Conservation (phyloP, 306 rosid species). For the Notholithocarpus densiflorus region DNA sequence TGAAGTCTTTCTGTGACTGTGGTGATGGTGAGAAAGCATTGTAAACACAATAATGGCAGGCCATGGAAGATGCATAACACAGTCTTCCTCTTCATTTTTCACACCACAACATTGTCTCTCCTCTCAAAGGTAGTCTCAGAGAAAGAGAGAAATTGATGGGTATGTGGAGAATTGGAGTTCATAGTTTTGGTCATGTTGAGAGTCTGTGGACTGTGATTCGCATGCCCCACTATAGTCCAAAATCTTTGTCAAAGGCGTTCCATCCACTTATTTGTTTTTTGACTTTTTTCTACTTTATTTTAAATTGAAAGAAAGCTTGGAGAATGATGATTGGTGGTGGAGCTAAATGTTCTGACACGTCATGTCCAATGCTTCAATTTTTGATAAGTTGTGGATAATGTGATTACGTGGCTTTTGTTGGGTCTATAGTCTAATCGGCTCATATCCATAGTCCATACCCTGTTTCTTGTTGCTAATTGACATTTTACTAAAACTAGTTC, state of each 20-base stretch:
- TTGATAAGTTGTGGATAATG: constrained; percentile 67
- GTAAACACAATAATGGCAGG: constrained; percentile 54
- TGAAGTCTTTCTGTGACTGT: constrained; percentile 30
- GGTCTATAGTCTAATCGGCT: background rate
- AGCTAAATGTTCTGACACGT: constrained; percentile 39
- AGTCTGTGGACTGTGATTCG: constrained; percentile 44
- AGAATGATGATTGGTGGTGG: constrained; percentile 15
- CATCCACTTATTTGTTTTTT: constrained; percentile 51
- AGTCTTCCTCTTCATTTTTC: constrained; percentile 56
- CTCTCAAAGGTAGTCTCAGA: constrained; percentile 2
- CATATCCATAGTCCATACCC: too few relatives aligned
- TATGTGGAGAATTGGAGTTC: constrained; percentile 40
- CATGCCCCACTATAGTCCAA: constrained; percentile 30
- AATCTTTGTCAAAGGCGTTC: constrained; percentile 35
- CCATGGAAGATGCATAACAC: constrained; percentile 85
- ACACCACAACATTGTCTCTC: constrained; percentile 48
- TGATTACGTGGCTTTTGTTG: constrained; percentile 47
- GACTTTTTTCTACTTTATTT: background rate
- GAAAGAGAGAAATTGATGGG: background rate
- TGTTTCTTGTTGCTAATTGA: too few relatives aligned
- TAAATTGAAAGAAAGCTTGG: background rate
- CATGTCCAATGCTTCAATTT: constrained; percentile 29
- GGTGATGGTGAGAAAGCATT: constrained; percentile 54
- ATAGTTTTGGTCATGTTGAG: constrained; percentile 7
- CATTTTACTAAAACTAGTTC: too few relatives aligned